A percentile compares a stretch with the other conserved stretches of the same genome.
These are phyloP conservation scores for Kitagawia praeruptora DNA, from an alignment of 129 eudicot species.

Conservation along the genomic window DNA sequence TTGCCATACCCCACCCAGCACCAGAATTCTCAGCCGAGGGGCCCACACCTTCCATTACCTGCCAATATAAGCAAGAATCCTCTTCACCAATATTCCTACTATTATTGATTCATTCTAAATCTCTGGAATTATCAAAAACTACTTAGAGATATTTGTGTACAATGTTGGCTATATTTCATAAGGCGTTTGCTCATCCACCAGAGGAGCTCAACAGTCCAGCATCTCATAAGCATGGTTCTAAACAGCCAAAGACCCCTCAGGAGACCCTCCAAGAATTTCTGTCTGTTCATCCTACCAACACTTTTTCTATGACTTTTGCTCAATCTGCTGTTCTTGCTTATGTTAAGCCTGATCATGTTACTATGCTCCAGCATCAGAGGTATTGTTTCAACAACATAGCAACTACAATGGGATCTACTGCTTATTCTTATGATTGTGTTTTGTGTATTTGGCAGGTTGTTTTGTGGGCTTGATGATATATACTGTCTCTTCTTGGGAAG, in stretches of 20 bases:
- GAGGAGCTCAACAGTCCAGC: constrained; percentile 82
- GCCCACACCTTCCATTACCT: not conserved
- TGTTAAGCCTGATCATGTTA: constrained; percentile 22
- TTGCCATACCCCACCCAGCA: constrained; percentile 10
- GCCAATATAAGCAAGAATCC: constrained; percentile 6
- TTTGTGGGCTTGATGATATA: constrained; percentile 62
- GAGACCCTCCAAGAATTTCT: constrained; percentile 59
- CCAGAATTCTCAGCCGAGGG: not conserved
- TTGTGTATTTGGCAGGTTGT: constrained; percentile 32
- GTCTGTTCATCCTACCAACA: constrained; percentile 41
- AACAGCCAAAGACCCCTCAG: constrained; percentile 50
- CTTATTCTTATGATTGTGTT: not conserved
- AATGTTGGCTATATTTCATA: constrained; percentile 87
- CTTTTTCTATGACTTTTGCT: constrained; percentile 55
- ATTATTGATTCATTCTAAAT: not conserved
- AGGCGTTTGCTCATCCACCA: constrained; percentile 90
- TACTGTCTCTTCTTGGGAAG: constrained; percentile 79
- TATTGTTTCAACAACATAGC: not conserved
- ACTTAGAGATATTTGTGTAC: too few relatives aligned
- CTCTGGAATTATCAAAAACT: not conserved
- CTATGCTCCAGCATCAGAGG: constrained; percentile 28
- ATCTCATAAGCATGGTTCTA: constrained; percentile 16
- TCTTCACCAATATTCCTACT: not conserved
- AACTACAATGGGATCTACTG: not conserved
- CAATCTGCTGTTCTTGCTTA: constrained; percentile 86